Evolutionary conservation across 2,329 filamentous ascomycete genomes (phyloP), one percentile per base, ranked within the genome.

Genomic region (Nemania bipapillata): DNA sequence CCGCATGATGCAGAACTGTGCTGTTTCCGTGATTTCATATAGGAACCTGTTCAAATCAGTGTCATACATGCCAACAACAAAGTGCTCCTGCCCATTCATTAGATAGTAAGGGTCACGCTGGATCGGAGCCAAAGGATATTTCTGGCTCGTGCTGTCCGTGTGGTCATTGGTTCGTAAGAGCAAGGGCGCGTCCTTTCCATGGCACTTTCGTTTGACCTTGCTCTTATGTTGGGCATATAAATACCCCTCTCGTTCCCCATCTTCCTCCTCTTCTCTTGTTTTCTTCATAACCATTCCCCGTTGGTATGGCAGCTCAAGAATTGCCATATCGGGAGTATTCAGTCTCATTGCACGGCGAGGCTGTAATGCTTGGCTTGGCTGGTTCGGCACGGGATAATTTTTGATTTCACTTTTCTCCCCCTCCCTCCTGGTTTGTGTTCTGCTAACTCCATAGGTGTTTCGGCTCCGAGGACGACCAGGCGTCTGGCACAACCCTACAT

Each of bases 371-470:
- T 15, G 62, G 53, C 40, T 58, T n/a, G 3, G 8, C 1, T 15
- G 2, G 2, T 9, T 28, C 11, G 11, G 54, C 47, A 53, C 24
- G 63, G 49, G 1, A 11, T 4, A 65, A 60, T 65, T 65, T 65
- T 65, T 61, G 20, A 40, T 66, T 50, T 56, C 30, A 40, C 22
- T 49, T 32, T 45, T 52, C 11, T 37, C 42, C 47, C 55, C 49
- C 24, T 50, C 22, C 57, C 63, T n/a, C 55, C 55, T 55, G 32
- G 52, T 22, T 55, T 24, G 42, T 26, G 50, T 45, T 32, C 22
- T 59, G 32, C 54, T 58, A 61, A 56, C 63, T 66, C 56, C 56
- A 66, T 65, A 65, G 62, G 53, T 56, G 54, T 45, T 58, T 28
- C 40, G 22, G 52, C 28, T n/a, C 54, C 54, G 62, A 65, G 62